These are phyloP conservation scores for Stentor coeruleus DNA, from an alignment of 73 alveolate species.

Conservation along the genomic window DNA sequence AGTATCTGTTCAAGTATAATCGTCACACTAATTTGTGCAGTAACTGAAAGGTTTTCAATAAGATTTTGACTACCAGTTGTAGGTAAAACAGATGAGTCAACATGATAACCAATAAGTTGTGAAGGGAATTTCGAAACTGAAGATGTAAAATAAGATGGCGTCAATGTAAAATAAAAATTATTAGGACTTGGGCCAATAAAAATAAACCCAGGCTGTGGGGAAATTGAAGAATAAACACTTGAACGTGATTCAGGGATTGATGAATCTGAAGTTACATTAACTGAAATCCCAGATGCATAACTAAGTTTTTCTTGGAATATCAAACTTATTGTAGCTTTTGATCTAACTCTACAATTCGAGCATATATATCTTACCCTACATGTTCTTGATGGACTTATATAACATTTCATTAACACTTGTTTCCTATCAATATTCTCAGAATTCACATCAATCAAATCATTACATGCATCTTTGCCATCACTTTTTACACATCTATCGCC, in stretches of 20 bases:
- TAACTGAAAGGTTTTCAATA: not conserved
- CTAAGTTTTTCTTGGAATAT: not conserved
- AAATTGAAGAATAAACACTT: not conserved
- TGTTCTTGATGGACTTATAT: too few relatives aligned
- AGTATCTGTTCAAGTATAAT: not conserved
- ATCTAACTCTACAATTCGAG: not conserved
- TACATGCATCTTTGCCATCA: too few relatives aligned
- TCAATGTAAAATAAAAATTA: not conserved
- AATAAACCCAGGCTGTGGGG: not conserved
- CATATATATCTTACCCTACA: too few relatives aligned
- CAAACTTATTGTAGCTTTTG: not conserved
- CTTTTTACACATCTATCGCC: too few relatives aligned
- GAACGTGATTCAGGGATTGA: constrained; percentile 19
- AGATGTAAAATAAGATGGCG: not conserved
- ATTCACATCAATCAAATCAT: too few relatives aligned
- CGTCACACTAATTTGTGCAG: not conserved
- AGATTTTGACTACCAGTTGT: not conserved
- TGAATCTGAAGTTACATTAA: constrained; percentile 14
- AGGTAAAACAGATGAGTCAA: not conserved
- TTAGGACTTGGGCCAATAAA: constrained; percentile 16
- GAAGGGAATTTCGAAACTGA: not conserved
- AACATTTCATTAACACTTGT: too few relatives aligned
- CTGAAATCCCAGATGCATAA: constrained; percentile 11
- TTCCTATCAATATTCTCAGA: too few relatives aligned
- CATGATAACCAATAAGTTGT: not conserved